Evolutionary conservation across 306 rosid genomes (phyloP), one percentile per base, ranked within the genome.

Genomic region (Canavalia ensiformis): DNA sequence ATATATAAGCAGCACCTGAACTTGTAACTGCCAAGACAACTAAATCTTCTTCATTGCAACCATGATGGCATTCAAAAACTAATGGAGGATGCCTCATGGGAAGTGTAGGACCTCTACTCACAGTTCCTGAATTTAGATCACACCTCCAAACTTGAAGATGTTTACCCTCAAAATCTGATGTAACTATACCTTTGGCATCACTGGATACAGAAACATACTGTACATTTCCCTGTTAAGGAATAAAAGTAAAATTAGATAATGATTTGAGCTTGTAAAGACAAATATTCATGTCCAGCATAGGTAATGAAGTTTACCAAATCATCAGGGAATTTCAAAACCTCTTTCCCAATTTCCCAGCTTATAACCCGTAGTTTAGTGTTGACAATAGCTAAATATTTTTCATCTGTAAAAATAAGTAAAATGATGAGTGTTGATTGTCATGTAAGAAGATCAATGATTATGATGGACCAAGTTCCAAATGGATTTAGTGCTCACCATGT

Each of bases 131-230:
- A 74, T 74, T 84, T 56, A 85, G 29, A 78, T 90, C 88, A 44
- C 87, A 84, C 75, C 84, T 81, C 93, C 93, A 90, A 67, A 90
- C 87, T 84, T 88, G 84, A 78, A 90, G 79, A 82, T 84, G 74
- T 78, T 88, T 84, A 76, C 65, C 78, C 67, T 78, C 90, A 73
- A 74, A 46, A 72, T 85, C 90, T 50, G 85, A 81, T 62, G 93
- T 86, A 68, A 88, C 81, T 77, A 90, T 45, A 75, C 76, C 51
- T 82, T 84, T 84, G 18, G 90, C 87, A 79, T 81, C 88, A 74
- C 47, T 80, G 60, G 90, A 86, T 74, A 82, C 28, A 63, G 93
- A 90, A 74, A 84, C 81, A 74, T 45, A 25, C 9, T 82, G 67
- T 33, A 84, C 46, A 54, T 54, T 68, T 60, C 69, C 89, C 91